phyloP scores from a whole-genome alignment of 108 stramenopile genomes.

The Thalassiosira profunda region DNA sequence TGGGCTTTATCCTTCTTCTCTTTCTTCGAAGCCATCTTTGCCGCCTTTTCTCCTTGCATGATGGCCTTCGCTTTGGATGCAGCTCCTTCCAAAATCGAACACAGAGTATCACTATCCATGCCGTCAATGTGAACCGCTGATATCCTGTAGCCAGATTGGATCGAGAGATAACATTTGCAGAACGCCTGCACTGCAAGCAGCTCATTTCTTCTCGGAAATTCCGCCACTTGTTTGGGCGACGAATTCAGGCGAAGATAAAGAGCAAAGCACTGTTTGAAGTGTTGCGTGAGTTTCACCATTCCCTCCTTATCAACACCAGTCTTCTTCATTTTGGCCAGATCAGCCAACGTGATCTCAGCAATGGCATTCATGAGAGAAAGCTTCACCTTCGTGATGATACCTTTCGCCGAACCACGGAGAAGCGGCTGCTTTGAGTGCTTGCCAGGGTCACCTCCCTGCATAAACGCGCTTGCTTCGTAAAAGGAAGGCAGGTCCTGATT shows the following conservation, averaged over 20 bases:
- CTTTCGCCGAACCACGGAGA: slow-evolving; percentile 37
- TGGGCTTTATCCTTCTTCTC: background rate
- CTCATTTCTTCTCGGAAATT: too few relatives aligned
- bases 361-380: slow-evolving; percentile 62
- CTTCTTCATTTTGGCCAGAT: slow-evolving; percentile 51
- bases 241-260: slow-evolving; percentile 77
- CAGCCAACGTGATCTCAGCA: slow-evolving; percentile 59
- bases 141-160: slow-evolving; percentile 43
- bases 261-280: slow-evolving; percentile 64
- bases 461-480: slow-evolving; percentile 71
- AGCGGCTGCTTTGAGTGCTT: slow-evolving; percentile 59
- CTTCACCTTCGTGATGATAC: slow-evolving; percentile 63
- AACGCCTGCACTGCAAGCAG: slow-evolving; percentile 67
- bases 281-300: slow-evolving; percentile 17
- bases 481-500: slow-evolving; percentile 75
- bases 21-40: background rate
- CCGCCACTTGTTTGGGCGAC: slow-evolving; percentile 45
- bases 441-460: slow-evolving; percentile 50
- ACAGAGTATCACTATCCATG: slow-evolving; percentile 27
- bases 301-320: slow-evolving; percentile 36
- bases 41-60: slow-evolving; percentile 9
- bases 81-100: slow-evolving; percentile 34
- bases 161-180: slow-evolving; percentile 58
- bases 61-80: slow-evolving; percentile 29
- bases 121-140: slow-evolving; percentile 27